Percentiles rank a stretch among this genome's conserved stretches.
phyloP scores from a whole-genome alignment of 2,329 filamentous ascomycete species.

The Mycogone perniciosa region DNA sequence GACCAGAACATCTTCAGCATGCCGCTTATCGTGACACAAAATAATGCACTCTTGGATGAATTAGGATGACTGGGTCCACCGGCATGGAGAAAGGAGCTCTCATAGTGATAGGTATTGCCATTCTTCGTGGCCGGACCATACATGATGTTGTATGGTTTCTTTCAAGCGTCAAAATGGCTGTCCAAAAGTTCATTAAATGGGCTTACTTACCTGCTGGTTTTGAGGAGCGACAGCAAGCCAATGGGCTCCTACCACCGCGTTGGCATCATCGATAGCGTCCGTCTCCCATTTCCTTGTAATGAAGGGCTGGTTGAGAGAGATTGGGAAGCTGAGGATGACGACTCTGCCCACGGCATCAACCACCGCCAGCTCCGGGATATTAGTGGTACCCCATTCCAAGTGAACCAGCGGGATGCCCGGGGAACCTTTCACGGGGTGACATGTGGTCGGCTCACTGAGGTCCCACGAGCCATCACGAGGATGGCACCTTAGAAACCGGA shows the following conservation, averaged over 20 bases:
- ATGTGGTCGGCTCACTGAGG: conserved; percentile 63
- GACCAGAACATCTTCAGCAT: conserved; percentile 70
- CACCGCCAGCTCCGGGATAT: conserved; percentile 73
- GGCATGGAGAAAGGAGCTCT: conserved; percentile 57
- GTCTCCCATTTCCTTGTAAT: conserved; percentile 54
- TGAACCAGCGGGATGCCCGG: conserved; percentile 67
- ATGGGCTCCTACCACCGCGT: conserved; percentile 73
- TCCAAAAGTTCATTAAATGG: too few relatives aligned
- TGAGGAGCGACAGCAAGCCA: conserved; percentile 64
- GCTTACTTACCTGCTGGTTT: conserved; percentile 30
- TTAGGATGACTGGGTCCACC: conserved; percentile 69
- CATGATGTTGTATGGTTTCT: conserved; percentile 40
- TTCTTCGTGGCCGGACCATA: conserved; percentile 60
- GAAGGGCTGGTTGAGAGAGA: conserved; percentile 66
- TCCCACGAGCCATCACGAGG: conserved; percentile 67
- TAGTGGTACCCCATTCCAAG: conserved; percentile 69
- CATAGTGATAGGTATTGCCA: conserved; percentile 60
- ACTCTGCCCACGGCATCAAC: conserved; percentile 75
- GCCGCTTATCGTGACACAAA: conserved; percentile 71
- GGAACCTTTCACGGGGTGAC: conserved; percentile 55
- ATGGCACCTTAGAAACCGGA: conserved; percentile 66
- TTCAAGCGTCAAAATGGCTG: conserved; percentile 1
- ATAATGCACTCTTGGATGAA: conserved; percentile 62
- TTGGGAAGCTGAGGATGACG: conserved; percentile 63
- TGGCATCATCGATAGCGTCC: conserved; percentile 69